Conservation (phyloP, 1,284 basidiomycete species). For the Malassezia psittaci region DNA sequence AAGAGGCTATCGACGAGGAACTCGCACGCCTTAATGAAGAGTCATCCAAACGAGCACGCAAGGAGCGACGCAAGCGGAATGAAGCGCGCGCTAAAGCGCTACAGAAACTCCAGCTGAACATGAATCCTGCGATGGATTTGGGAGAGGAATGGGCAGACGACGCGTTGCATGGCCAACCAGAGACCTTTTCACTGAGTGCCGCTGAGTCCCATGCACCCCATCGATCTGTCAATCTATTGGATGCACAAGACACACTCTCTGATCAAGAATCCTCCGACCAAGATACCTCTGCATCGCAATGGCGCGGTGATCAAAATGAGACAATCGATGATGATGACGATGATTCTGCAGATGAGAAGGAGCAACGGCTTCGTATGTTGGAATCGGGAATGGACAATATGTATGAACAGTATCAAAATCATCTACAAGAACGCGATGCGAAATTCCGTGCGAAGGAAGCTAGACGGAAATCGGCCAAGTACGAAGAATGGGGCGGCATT, state of each 20-base stretch:
- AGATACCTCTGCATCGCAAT: not conserved
- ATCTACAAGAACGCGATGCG: slow-evolving; percentile 71
- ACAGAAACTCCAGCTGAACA: slow-evolving; percentile 89
- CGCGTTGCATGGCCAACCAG: slow-evolving; percentile 28
- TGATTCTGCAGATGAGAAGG: slow-evolving; percentile 50
- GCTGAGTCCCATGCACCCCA: slow-evolving; percentile 21
- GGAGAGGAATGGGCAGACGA: slow-evolving; percentile 60
- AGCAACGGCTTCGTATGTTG: slow-evolving; percentile 53
- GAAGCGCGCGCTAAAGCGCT: slow-evolving; percentile 78
- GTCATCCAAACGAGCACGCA: slow-evolving; percentile 64
- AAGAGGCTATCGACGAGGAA: slow-evolving; percentile 59
- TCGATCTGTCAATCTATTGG: slow-evolving; percentile 5
- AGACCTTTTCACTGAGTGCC: slow-evolving; percentile 34
- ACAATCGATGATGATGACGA: slow-evolving; percentile 22
- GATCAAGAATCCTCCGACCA: slow-evolving; percentile 46
- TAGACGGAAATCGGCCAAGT: slow-evolving; percentile 59
- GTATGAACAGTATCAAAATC: slow-evolving; percentile 76
- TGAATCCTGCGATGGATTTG: slow-evolving; percentile 91
- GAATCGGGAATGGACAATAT: slow-evolving; percentile 77
- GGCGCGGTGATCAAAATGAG: too few relatives aligned
- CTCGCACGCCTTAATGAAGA: slow-evolving; percentile 75
- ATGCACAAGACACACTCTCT: slow-evolving; percentile 6
- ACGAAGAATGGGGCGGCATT: slow-evolving; percentile 45
- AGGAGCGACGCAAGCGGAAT: slow-evolving; percentile 72
- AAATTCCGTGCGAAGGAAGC: slow-evolving; percentile 82